Conservation (phyloP, 306 rosid genomes). For the Sicyos baderoa region DNA sequence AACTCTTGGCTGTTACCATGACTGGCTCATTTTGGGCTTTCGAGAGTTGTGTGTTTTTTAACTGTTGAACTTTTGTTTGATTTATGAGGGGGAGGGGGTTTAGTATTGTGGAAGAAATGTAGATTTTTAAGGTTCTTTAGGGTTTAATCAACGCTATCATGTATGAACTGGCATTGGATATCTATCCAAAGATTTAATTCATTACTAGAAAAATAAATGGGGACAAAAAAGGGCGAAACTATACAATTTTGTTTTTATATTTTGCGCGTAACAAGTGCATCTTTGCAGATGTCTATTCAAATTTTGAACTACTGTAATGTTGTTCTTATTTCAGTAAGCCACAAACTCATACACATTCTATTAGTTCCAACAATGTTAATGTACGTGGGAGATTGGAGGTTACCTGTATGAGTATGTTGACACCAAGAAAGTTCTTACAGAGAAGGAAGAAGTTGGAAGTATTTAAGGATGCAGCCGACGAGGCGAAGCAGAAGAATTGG, state of each 20-base stretch:
- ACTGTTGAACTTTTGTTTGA: neutral
- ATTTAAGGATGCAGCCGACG: constrained; percentile 68
- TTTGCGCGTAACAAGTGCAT: neutral
- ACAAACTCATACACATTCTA: constrained; percentile 27
- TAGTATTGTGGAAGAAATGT: neutral
- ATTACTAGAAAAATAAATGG: neutral
- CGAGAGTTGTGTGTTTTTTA: neutral
- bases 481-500: constrained; percentile 79
- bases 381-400: constrained; percentile 43
- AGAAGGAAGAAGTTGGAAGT: constrained; percentile 52
- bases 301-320: constrained; percentile 3
- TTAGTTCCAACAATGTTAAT: constrained; percentile 34
- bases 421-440: constrained; percentile 70
- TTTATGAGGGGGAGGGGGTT: neutral
- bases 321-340: constrained; percentile 33
- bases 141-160: neutral
- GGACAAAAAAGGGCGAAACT: neutral
- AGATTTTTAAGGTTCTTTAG: neutral
- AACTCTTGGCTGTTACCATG: neutral
- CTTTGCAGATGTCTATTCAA: neutral
- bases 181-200: neutral
- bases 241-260: neutral
- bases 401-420: constrained; percentile 68
- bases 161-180: neutral
- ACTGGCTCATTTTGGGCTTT: neutral